Evolutionary conservation across 106 monocot genomes (phyloP).

Genomic region (Chionographis japonica): DNA sequence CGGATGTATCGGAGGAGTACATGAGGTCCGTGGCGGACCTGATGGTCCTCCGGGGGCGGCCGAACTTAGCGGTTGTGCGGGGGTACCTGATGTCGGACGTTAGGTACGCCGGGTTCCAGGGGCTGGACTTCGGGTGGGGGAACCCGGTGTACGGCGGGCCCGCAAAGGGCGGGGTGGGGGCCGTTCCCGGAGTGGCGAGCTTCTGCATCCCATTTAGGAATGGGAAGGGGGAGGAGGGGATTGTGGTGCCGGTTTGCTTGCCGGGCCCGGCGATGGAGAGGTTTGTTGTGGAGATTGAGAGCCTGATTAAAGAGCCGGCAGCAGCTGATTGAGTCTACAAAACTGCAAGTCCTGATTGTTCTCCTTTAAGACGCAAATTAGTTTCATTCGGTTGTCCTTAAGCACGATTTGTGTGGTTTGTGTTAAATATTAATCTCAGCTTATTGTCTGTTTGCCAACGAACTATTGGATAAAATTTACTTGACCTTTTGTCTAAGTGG

Average conservation of each 20-base stretch:
- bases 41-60: conserved; percentile 8
- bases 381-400: too few species aligned
- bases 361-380: too few species aligned
- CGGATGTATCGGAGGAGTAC: conserved; percentile 10
- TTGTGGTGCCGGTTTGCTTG: conserved; percentile 4
- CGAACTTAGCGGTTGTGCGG: background rate
- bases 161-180: conserved; percentile 1
- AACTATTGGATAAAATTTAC: too few species aligned
- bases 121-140: conserved; percentile 14
- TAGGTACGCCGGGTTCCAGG: background rate
- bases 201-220: conserved; percentile 5
- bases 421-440: too few species aligned
- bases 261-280: conserved; percentile 14
- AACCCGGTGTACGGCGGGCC: conserved; percentile 2
- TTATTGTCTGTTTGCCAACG: too few species aligned
- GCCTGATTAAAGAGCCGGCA: background rate
- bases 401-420: too few species aligned
- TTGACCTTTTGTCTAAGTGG: too few species aligned
- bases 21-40: conserved; percentile 11
- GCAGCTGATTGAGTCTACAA: too few species aligned
- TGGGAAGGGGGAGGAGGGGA: conserved; percentile 12
- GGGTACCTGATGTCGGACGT: conserved; percentile 12
- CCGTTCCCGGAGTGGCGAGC: background rate
- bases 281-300: conserved; percentile 11
- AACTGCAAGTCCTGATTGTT: too few species aligned